Percentiles rank a stretch among this genome's conserved stretches.
These are phyloP conservation scores for Camellia granthamiana DNA, from an alignment of 148 eudicot species.

Conservation along the genomic window DNA sequence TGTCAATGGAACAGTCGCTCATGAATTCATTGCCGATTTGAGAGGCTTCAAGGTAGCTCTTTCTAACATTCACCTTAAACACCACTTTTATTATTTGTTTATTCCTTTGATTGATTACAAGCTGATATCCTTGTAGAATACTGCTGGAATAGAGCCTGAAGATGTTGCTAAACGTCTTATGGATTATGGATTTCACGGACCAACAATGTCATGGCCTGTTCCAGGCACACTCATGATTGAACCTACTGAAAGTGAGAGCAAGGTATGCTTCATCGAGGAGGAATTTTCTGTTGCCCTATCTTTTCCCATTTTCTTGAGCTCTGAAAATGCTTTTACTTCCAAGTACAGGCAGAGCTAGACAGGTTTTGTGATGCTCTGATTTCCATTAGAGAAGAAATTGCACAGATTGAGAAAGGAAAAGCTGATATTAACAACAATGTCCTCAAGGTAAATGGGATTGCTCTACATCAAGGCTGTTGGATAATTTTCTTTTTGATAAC, in stretches of 20 bases:
- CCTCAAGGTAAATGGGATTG: slow-evolving; percentile 60
- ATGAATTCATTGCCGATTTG: slow-evolving; percentile 88
- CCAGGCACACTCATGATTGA: slow-evolving; percentile 99
- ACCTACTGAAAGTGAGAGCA: slow-evolving; percentile 99
- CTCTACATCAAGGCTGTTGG: background rate
- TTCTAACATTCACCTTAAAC: background rate
- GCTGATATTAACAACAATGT: slow-evolving; percentile 84
- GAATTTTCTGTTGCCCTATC: slow-evolving; percentile 4
- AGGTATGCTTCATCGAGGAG: slow-evolving; percentile 36
- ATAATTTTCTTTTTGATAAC: background rate
- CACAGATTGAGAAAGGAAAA: slow-evolving; percentile 83
- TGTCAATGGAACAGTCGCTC: slow-evolving; percentile 96
- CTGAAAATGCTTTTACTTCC: slow-evolving; percentile 10
- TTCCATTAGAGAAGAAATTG: slow-evolving; percentile 92
- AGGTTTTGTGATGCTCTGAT: slow-evolving; percentile 93
- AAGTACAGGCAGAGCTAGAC: slow-evolving; percentile 81
- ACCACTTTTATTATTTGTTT: background rate
- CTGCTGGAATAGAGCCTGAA: slow-evolving; percentile 96
- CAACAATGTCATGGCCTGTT: slow-evolving; percentile 99
- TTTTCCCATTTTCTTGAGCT: background rate
- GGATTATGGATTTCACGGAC: slow-evolving; percentile 97
- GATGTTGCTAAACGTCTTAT: slow-evolving; percentile 97
- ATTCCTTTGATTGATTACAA: slow-evolving; percentile 20
- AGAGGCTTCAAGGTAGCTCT: slow-evolving; percentile 80
- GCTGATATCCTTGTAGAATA: slow-evolving; percentile 42